Percentiles rank a stretch among this genome's conserved stretches.
phyloP scores from a whole-genome alignment of 2,329 filamentous ascomycete genomes.

The Aureobasidium sp. region DNA sequence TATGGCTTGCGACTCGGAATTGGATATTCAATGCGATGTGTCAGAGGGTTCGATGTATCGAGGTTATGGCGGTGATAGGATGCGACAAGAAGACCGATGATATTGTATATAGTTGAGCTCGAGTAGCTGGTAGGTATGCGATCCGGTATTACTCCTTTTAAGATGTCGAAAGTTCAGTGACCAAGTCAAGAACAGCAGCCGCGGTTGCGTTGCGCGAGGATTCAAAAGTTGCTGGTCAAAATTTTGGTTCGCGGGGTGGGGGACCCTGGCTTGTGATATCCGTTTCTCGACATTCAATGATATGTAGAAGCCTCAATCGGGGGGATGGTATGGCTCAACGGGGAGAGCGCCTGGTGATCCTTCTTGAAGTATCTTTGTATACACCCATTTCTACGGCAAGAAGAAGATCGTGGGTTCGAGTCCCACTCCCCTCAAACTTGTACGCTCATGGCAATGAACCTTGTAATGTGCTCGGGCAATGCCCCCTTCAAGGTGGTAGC shows the following conservation, averaged over 20 bases:
- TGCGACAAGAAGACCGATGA: not conserved
- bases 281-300: not conserved
- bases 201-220: not conserved
- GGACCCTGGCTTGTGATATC: constrained; percentile 1
- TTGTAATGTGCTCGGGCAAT: no score
- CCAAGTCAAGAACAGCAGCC: not conserved
- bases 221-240: not conserved
- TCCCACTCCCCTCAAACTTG: not conserved
- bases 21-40: no score
- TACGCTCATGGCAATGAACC: no score
- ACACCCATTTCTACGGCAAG: not conserved
- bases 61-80: no score
- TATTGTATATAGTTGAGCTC: no score
- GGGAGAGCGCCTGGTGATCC: no score
- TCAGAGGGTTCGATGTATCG: not conserved
- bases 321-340: no score
- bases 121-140: not conserved
- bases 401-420: not conserved
- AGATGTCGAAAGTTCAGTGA: not conserved
- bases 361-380: no score
- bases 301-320: no score
- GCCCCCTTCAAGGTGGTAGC: no score
- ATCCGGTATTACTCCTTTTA: not conserved
- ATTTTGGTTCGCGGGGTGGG: constrained; percentile 9
- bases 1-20: not conserved